These are phyloP conservation scores for Ophiostoma ulmi DNA, from an alignment of 2,329 filamentous ascomycete genomes.

Conservation along the genomic window DNA sequence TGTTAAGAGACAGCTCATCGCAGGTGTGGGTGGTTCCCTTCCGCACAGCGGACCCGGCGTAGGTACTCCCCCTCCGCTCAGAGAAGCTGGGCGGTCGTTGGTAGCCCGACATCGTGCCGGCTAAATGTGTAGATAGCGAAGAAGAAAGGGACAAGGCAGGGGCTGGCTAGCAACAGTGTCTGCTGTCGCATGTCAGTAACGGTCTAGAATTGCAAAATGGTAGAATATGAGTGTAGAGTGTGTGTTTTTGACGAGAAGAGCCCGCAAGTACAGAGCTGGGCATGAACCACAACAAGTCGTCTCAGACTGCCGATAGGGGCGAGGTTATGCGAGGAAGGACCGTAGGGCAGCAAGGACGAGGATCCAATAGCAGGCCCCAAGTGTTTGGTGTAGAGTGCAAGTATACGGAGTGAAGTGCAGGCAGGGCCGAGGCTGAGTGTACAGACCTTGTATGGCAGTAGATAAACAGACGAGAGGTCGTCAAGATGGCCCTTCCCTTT, in stretches of 20 bases:
- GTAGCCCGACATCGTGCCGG: slow-evolving; percentile 40
- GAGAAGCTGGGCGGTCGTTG: slow-evolving; percentile 54
- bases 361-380: neutral
- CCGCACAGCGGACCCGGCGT: neutral
- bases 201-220: no score
- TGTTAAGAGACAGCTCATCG: slow-evolving; percentile 54
- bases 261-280: neutral
- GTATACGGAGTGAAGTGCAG: neutral
- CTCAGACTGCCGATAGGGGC: neutral
- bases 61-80: slow-evolving; percentile 50
- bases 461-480: slow-evolving; percentile 3
- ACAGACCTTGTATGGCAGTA: slow-evolving; percentile 1
- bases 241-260: neutral
- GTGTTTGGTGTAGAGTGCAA: neutral
- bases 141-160: neutral
- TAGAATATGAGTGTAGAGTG: neutral
- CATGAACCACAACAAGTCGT: neutral
- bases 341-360: neutral
- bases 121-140: neutral
- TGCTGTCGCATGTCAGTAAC: neutral
- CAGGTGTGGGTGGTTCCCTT: slow-evolving; percentile 41
- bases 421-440: neutral
- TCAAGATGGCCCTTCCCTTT: neutral
- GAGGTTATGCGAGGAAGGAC: neutral
- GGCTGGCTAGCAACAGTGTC: neutral